Base-by-base conservation (phyloP, 2,329 filamentous ascomycete genomes). In the Cytospora piceicola region DNA sequence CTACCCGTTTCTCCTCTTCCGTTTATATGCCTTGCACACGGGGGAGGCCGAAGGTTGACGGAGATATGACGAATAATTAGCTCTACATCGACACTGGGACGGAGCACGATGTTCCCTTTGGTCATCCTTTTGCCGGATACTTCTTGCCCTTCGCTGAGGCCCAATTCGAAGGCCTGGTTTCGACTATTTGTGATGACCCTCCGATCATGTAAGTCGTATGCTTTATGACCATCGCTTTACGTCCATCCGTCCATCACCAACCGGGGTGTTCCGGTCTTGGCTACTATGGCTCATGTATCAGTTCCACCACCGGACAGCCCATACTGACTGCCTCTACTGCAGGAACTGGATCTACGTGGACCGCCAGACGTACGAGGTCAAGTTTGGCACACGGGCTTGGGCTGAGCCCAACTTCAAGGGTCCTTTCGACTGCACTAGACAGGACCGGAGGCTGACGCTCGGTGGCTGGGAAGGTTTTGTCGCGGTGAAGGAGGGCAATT, bases 91-190 rank as follows among this genome's bases (percentile, higher is more conserved):
- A 82, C 61, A 82, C 79, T 14, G 76, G 73, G 49, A 63, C 69
- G 61, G 67, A 73, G 39, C 70, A 66, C 55, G 71, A 70, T 61
- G 68, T 72, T 61, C 71, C 68, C 1, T 74, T 76, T 59, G 80
- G 82, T 3, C 83, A 87, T 71, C 80, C 81, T 0, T 87, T 85
- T 70, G 79, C 82, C 4, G 85, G 85, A 30, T 87, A 88, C 70
- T 87, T 80, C 69, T 75, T 87, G 27, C 83, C 84, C 1, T 87
- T 86, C 68, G 84, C 85, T 3, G 84, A 84, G n/a, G 69, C 77
- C n/a, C 66, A 73, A 30, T 77, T 79, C 53, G 77, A 81, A 46
- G 81, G 81, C 4, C 73, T 83, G 2, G 81, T 83, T 32, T 82
- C 78, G 57, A 82, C 80, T 12, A 82, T 83, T 49, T 80, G 77